phyloP scores from a whole-genome alignment of 192 early-diverging fungal species.

The Mortierella hygrophila region DNA sequence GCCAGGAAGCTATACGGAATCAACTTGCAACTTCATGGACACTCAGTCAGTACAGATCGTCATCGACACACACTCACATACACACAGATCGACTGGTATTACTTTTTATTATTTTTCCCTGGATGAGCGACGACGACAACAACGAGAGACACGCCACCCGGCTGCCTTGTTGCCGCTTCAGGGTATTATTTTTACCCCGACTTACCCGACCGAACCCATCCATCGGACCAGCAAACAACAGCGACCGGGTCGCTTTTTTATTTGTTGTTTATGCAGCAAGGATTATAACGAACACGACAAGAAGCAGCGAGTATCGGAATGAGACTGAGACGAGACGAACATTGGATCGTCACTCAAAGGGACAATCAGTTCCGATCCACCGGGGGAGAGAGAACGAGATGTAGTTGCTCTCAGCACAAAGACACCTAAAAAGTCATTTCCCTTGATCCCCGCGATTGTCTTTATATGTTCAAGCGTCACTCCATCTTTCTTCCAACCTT shows the following conservation, averaged over 20 bases:
- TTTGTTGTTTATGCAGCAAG: neutral
- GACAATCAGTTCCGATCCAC: neutral
- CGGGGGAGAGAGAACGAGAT: neutral
- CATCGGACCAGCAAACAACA: neutral
- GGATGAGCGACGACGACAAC: neutral
- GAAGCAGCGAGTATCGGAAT: neutral
- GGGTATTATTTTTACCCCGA: slow-evolving; percentile 9
- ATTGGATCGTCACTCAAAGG: neutral
- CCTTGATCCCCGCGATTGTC: slow-evolving; percentile 31
- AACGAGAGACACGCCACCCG: neutral
- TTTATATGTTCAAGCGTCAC: slow-evolving; percentile 19
- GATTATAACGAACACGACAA: neutral
- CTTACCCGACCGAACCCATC: neutral
- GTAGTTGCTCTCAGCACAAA: slow-evolving; percentile 1
- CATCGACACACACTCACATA: neutral
- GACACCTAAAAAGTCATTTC: neutral
- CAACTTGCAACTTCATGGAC: neutral
- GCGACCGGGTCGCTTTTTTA: neutral
- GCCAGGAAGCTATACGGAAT: neutral
- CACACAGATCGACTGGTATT: neutral
- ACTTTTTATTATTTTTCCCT: neutral
- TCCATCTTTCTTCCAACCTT: slow-evolving; percentile 26
- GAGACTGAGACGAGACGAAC: neutral
- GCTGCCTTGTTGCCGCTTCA: neutral
- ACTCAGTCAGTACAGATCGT: neutral